Evolutionary conservation across 129 eudicot species (phyloP).

Genomic region (Tagetes patula): DNA sequence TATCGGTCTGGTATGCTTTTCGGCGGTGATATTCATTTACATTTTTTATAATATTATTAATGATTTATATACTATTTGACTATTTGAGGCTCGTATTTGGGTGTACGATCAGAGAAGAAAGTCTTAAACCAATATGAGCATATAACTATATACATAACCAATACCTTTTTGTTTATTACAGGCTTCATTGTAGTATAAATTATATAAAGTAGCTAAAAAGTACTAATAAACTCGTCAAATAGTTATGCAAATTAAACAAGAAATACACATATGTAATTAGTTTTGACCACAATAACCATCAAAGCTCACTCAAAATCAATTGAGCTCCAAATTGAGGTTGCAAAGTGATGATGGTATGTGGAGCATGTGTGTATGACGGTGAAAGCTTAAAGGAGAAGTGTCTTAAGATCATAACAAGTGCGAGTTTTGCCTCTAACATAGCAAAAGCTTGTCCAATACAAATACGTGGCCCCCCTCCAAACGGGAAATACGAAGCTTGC

Average conservation of each 20-base stretch:
- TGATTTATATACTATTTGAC: too few relatives aligned
- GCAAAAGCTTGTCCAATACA: constrained; percentile 27
- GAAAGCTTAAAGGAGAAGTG: constrained; percentile 25
- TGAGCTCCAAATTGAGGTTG: constrained; percentile 31
- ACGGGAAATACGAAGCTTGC: constrained; percentile 16
- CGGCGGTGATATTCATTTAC: too few relatives aligned
- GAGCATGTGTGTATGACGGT: constrained; percentile 26
- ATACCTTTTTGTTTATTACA: too few relatives aligned
- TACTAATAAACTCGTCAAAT: not conserved
- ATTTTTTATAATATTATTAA: too few relatives aligned
- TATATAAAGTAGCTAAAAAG: not conserved
- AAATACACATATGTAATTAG: not conserved
- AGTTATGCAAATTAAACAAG: too few relatives aligned
- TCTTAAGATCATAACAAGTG: constrained; percentile 17
- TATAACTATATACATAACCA: too few relatives aligned
- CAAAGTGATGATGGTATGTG: constrained; percentile 20
- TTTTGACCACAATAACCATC: not conserved
- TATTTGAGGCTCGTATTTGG: too few relatives aligned
- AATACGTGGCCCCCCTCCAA: constrained; percentile 30
- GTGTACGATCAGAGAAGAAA: too few relatives aligned
- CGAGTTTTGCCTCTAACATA: constrained; percentile 28
- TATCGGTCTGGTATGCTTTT: too few relatives aligned
- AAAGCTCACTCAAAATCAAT: constrained; percentile 19
- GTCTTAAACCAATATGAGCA: too few relatives aligned
- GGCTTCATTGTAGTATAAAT: not conserved